Conservation (phyloP, 2,329 filamentous ascomycete genomes). For the Aquanectria penicillioides region DNA sequence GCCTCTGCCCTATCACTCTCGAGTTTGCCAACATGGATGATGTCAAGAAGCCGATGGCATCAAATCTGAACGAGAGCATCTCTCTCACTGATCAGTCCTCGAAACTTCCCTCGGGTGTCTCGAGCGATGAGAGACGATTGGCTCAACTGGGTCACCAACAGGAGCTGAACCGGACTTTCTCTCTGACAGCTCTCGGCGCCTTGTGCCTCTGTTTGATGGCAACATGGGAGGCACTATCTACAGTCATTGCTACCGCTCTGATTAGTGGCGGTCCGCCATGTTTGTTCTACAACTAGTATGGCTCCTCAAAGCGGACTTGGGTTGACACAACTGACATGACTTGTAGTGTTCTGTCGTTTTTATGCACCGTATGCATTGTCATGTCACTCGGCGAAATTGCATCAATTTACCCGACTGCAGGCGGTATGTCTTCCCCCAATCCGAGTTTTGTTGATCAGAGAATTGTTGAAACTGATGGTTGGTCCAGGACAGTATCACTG, state of each 20-base stretch:
- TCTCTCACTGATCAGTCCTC: no score
- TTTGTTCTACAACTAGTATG: constrained; percentile 48
- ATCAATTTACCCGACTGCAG: constrained; percentile 48
- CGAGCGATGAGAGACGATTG: constrained; percentile 21
- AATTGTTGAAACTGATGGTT: not conserved
- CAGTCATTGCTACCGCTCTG: constrained; percentile 14
- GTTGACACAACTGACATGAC: not conserved
- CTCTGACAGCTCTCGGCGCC: constrained; percentile 11
- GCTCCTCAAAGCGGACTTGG: not conserved
- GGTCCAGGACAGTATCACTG: constrained; percentile 57
- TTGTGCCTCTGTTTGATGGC: constrained; percentile 19
- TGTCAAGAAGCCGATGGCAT: no score
- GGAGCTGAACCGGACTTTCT: constrained; percentile 15
- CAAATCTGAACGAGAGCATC: no score
- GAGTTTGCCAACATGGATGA: no score
- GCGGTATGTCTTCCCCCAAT: constrained; percentile 34
- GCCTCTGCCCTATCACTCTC: no score
- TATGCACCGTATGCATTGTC: constrained; percentile 52
- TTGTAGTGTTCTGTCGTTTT: constrained; percentile 51
- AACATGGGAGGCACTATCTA: constrained; percentile 18
- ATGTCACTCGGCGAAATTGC: constrained; percentile 53
- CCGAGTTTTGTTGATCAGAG: no score
- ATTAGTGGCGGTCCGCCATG: constrained; percentile 12
- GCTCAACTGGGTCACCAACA: constrained; percentile 20
- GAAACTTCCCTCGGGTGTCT: no score